A percentile compares a stretch with the other conserved stretches of the same genome.
These are phyloP conservation scores for Penicillium sumatraense DNA, from an alignment of 2,329 filamentous ascomycete species.

Conservation along the genomic window DNA sequence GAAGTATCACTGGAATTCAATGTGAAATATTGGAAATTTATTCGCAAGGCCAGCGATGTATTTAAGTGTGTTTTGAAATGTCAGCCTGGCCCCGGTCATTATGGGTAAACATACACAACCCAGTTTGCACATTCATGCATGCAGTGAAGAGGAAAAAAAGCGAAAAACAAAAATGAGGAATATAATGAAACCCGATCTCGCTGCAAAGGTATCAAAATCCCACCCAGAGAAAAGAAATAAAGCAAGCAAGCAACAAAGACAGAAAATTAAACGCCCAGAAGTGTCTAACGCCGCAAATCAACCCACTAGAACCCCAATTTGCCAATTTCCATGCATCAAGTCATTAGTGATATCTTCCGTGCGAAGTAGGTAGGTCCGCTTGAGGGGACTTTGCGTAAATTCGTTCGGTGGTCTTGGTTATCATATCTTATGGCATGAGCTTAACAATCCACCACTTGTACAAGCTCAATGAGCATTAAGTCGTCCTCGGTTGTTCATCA, in stretches of 20 bases:
- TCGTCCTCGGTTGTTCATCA: conserved; percentile 15
- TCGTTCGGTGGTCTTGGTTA: conserved; percentile 18
- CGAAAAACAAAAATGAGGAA: too few species aligned
- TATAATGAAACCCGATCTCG: conserved; percentile 18
- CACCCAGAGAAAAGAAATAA: conserved; percentile 17
- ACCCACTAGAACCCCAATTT: conserved; percentile 14
- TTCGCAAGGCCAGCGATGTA: neutral
- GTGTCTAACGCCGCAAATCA: conserved; percentile 2
- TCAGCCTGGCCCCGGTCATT: neutral
- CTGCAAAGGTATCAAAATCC: conserved; percentile 27
- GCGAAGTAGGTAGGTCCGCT: conserved; percentile 4
- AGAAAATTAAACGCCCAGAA: conserved; percentile 9
- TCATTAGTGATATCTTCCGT: conserved; percentile 23
- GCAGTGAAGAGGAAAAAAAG: conserved; percentile 12
- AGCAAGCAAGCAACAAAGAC: conserved; percentile 11
- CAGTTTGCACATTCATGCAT: conserved; percentile 15
- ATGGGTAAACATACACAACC: conserved; percentile 13
- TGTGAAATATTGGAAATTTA: too few species aligned
- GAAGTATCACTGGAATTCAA: too few species aligned
- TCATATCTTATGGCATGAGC: conserved; percentile 1
- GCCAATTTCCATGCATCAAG: conserved; percentile 22
- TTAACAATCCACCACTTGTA: neutral
- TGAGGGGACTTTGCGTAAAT: conserved; percentile 18
- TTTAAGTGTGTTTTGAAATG: neutral
- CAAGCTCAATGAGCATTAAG: conserved; percentile 3